Evolutionary conservation across 139 green algal genomes (phyloP), one percentile per base, ranked within the genome.

Genomic region (Yamagishiella unicocca): DNA sequence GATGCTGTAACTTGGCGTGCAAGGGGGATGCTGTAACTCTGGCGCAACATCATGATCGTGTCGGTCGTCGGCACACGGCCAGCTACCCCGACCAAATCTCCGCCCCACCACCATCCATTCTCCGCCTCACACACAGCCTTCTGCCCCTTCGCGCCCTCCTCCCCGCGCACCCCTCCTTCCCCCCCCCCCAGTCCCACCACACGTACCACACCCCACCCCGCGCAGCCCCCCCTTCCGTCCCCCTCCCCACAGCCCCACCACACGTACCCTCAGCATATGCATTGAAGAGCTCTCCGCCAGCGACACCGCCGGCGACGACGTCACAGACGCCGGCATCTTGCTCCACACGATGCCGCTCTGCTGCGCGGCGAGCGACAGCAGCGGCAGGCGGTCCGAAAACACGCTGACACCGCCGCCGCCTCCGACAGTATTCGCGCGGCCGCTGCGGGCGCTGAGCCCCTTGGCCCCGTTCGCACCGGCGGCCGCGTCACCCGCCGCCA

Each of bases 351-450:
- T 86, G 22, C 80, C 80, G 1, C 7, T 38, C 33, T 85, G 79
- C 79, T 86, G 80, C 64, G 80, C 80, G 43, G 80, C 80, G 31
- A 86, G 80, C 24, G 62, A 78, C 42, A 86, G 64, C 42, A 86
- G 43, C 64, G 80, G 80, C 80, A 86, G 42, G 31, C 64, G 42
- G 45, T 86, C 80, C 14, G 46, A 37, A 3, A 55, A 77, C n/a
- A 29, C 40, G 40, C 37, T 55, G 25, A 53, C 2, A 0, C 38
- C 61, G 0, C n/a, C 40, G n/a, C 33, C 35, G 38, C 10, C n/a
- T 27, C 14, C 27, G 72, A n/a, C n/a, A n/a, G n/a, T n/a, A n/a
- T n/a, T n/a, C n/a, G n/a, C 37, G 33, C 12, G 21, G 10, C 17
- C 46, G 33, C 54, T 24, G 50, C 50, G 33, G 33, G 37, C 35